Percentiles rank a stretch among this genome's conserved stretches.
Conservation (phyloP, 129 eudicot species). For the Tagetes patula region DNA sequence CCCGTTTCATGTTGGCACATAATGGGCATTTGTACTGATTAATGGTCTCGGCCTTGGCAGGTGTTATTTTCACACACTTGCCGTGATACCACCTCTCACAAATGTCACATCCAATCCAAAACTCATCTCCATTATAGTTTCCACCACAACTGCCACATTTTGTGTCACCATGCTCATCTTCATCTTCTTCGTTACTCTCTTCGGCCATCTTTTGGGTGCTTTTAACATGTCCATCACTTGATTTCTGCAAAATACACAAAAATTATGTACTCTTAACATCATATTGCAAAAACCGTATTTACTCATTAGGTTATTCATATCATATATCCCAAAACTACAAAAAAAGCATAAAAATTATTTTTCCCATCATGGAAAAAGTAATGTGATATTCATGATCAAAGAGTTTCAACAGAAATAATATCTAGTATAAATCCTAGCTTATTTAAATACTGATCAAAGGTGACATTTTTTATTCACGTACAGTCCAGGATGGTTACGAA, state of each 20-base stretch:
- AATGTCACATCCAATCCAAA: constrained; percentile 81
- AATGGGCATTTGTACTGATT: constrained; percentile 81
- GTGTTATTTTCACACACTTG: constrained; percentile 71
- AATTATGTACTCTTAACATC: not conserved
- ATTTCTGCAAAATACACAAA: constrained; percentile 40
- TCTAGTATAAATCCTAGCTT: too few relatives aligned
- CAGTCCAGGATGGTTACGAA: too few relatives aligned
- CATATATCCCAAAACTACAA: too few relatives aligned
- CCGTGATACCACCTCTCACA: constrained; percentile 86
- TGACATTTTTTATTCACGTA: too few relatives aligned
- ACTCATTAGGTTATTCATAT: too few relatives aligned
- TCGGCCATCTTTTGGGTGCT: constrained; percentile 45
- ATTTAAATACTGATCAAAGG: too few relatives aligned
- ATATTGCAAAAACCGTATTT: too few relatives aligned
- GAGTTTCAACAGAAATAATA: too few relatives aligned
- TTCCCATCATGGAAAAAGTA: too few relatives aligned
- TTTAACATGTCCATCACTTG: constrained; percentile 55
- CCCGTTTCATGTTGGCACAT: constrained; percentile 51
- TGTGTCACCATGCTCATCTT: constrained; percentile 77
- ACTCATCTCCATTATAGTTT: constrained; percentile 69
- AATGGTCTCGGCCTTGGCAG: constrained; percentile 64
- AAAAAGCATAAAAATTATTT: too few relatives aligned
- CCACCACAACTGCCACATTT: constrained; percentile 80
- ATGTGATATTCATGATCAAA: too few relatives aligned
- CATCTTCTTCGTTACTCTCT: constrained; percentile 60